Evolutionary conservation across 306 rosid species (phyloP), one percentile per base, ranked within the genome.

Genomic region (Cicer yamashitae): DNA sequence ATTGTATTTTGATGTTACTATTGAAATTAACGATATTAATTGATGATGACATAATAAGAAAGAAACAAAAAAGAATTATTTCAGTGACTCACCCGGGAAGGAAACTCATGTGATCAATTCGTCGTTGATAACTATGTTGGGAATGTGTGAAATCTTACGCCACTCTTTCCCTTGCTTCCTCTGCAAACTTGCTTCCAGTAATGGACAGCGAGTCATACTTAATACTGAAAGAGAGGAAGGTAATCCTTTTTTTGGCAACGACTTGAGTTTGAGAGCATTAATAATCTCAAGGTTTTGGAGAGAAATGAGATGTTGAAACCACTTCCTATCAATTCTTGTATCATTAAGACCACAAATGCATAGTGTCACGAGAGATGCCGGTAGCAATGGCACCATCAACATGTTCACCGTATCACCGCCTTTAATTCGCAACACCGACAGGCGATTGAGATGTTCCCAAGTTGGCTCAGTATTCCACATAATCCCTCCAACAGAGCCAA

Each of bases 141-240:
- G 70, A 61, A 61, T 74, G 17, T 9, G 60, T 30, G 59, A 7
- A 22, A 73, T 45, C 37, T 73, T 73, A 46, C 30, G 45, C 77
- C 77, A 59, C 12, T 73, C 20, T 47, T 34, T 60, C 61, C 78
- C 78, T 8, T 48, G 18, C 18, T 75, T 38, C 2, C 37, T 58
- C 7, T 4, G 30, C 18, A 41, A 73, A 3, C 18, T 30, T 73
- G 3, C 69, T 46, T 45, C 15, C 0, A 72, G 3, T 25, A 72
- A 46, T 44, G 56, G 50, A 2, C 70, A 73, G 0, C 8, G 0
- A 4, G 13, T 9, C 6, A 74, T 15, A 0, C 8, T 25, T 1
- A 61, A 7, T 34, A 58, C 37, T 0, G n/a, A 20, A 13, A 74
- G 48, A 38, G 70, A 74, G 18, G 60, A 37, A 46, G 51, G 39